Conservation (phyloP, 139 green algal genomes). For the Desmodesmus armatus region DNA sequence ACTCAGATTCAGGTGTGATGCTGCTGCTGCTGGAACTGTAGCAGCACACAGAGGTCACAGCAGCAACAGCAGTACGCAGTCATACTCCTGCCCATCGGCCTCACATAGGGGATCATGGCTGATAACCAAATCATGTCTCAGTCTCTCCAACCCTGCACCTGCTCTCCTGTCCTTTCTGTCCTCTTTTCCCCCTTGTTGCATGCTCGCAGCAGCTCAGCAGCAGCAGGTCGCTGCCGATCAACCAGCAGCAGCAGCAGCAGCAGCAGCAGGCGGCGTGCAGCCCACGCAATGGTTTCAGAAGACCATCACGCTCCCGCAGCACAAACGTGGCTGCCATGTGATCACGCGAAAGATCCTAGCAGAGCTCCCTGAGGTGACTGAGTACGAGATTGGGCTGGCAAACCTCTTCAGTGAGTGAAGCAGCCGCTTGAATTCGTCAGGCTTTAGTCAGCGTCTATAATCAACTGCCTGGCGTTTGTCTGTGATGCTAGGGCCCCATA, state of each 20-base stretch:
- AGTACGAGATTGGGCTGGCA: slow-evolving; percentile 71
- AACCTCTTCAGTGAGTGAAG: slow-evolving; percentile 69
- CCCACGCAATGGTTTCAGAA: slow-evolving; percentile 48
- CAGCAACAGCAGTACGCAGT: slow-evolving; percentile 12
- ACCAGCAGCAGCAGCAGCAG: not conserved
- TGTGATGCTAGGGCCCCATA: no score
- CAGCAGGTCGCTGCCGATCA: not conserved
- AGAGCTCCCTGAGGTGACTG: slow-evolving; percentile 64
- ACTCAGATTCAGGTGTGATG: not conserved
- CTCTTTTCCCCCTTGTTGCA: not conserved
- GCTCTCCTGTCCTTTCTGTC: not conserved
- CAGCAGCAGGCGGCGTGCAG: no score
- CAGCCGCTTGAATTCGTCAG: no score
- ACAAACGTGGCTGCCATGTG: slow-evolving; percentile 76
- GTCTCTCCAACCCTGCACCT: not conserved
- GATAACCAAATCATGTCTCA: no score
- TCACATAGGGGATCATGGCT: no score
- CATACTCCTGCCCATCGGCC: not conserved
- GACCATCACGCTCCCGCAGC: slow-evolving; percentile 56
- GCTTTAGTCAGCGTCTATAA: no score
- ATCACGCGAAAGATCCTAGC: slow-evolving; percentile 75
- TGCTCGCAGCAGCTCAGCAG: not conserved
- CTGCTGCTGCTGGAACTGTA: not conserved
- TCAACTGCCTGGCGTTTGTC: no score
- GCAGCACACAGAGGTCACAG: not conserved